These are phyloP conservation scores for Ceratobasidium sp. DNA, from an alignment of 1,284 basidiomycete species.

Conservation along the genomic window DNA sequence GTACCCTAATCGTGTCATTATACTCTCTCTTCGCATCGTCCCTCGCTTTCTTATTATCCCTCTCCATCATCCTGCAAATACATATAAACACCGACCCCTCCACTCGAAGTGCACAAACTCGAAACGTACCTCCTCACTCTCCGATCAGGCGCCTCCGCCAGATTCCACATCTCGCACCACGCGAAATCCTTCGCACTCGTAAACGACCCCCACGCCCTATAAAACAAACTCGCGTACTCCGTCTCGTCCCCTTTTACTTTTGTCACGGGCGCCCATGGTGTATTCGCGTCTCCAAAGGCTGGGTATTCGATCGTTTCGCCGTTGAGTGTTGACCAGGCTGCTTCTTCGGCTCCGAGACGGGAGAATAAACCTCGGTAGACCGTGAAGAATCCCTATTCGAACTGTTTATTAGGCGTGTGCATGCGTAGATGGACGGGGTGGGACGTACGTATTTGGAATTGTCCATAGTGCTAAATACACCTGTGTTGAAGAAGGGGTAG, in stretches of 20 bases:
- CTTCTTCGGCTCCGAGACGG: slow-evolving; percentile 88
- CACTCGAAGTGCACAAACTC: too few species aligned
- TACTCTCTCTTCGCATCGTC: slow-evolving; percentile 92
- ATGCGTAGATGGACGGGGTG: not conserved
- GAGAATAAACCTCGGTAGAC: slow-evolving; percentile 92
- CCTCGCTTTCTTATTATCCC: slow-evolving; percentile 93
- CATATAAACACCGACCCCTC: too few species aligned
- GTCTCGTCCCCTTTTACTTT: slow-evolving; percentile 62
- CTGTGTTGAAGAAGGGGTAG: slow-evolving; percentile 86
- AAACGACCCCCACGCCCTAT: slow-evolving; percentile 90
- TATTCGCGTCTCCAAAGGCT: slow-evolving; percentile 85
- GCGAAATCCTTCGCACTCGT: slow-evolving; percentile 89
- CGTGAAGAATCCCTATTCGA: slow-evolving; percentile 85
- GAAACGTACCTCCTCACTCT: slow-evolving; percentile 75
- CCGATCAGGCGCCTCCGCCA: slow-evolving; percentile 88
- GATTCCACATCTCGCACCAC: slow-evolving; percentile 91
- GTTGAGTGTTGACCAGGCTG: slow-evolving; percentile 65
- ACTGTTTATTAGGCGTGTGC: not conserved
- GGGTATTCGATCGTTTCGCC: slow-evolving; percentile 70
- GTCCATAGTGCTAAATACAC: slow-evolving; percentile 78
- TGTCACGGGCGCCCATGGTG: slow-evolving; percentile 71
- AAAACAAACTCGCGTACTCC: slow-evolving; percentile 77
- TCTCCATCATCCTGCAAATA: slow-evolving; percentile 84
- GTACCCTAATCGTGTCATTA: slow-evolving; percentile 89
- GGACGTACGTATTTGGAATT: slow-evolving; percentile 75